Percentiles rank a stretch among this genome's conserved stretches.
phyloP scores from a whole-genome alignment of 306 rosid genomes.

The Ormosia emarginata region DNA sequence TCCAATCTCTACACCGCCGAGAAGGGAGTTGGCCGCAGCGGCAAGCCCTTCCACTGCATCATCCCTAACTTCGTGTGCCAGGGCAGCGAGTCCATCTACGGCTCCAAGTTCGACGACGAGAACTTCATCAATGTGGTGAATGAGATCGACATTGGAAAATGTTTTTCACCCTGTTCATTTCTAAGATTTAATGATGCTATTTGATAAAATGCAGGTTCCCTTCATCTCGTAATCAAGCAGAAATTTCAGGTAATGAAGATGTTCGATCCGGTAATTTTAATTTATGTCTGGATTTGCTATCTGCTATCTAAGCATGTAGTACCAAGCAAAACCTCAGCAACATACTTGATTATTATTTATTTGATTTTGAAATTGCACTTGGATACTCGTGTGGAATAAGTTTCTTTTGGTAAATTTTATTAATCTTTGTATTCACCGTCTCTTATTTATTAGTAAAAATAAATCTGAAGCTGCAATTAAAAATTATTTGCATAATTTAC shows the following conservation, averaged over 20 bases:
- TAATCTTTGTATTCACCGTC: not conserved
- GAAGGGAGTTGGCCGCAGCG: no score
- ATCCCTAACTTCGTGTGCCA: no score
- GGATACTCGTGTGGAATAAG: not conserved
- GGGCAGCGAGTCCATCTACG: no score
- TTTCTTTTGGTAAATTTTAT: no score
- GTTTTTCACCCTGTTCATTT: no score
- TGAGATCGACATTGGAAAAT: no score
- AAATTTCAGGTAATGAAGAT: not conserved
- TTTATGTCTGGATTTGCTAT: not conserved
- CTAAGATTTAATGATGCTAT: no score
- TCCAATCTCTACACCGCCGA: no score
- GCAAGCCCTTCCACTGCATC: no score
- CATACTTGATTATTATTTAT: not conserved
- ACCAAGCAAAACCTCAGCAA: not conserved
- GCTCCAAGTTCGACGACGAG: no score
- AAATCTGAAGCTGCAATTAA: not conserved
- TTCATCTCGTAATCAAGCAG: not conserved
- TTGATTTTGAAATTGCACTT: not conserved
- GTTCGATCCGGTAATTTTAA: not conserved
- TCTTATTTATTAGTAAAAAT: not conserved
- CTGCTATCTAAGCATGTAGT: not conserved
- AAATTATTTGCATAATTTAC: not conserved
- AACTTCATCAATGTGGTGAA: no score
- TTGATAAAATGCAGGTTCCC: not conserved